Percentiles rank a stretch among this genome's conserved stretches.
These are phyloP conservation scores for Pythium insidiosum DNA, from an alignment of 352 stramenopile genomes.

Conservation along the genomic window DNA sequence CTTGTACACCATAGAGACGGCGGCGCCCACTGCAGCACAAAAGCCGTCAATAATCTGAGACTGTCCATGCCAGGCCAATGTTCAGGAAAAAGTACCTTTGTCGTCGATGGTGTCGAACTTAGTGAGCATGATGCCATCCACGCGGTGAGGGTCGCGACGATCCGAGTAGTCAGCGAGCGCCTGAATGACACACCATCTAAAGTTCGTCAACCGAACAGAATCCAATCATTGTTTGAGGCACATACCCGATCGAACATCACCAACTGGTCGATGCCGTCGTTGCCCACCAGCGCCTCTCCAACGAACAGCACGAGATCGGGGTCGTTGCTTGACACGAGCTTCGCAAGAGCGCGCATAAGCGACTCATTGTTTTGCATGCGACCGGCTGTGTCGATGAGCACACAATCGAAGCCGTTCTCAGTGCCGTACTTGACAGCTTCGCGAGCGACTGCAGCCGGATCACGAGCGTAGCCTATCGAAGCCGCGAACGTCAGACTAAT, in stretches of 20 bases:
- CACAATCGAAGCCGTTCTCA: constrained; percentile 93
- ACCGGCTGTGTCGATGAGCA: constrained; percentile 98
- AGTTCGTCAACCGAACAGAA: neutral
- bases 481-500: neutral
- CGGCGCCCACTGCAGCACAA: constrained; percentile 90
- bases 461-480: constrained; percentile 96
- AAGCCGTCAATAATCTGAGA: neutral
- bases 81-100: constrained; percentile 66
- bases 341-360: constrained; percentile 97
- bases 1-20: constrained; percentile 98
- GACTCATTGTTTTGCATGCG: constrained; percentile 99
- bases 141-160: constrained; percentile 79
- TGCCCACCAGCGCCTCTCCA: constrained; percentile 98
- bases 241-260: constrained; percentile 90
- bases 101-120: constrained; percentile 99
- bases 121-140: constrained; percentile 98
- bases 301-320: constrained; percentile 98
- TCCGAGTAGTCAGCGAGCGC: constrained; percentile 87
- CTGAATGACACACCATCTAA: constrained; percentile 9
- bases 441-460: constrained; percentile 92
- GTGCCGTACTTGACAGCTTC: constrained; percentile 94
- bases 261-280: constrained; percentile 98
- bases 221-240: neutral
- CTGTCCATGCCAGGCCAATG: neutral
- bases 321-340: constrained; percentile 95